Evolutionary conservation across 2,329 filamentous ascomycete species (phyloP), one percentile per base, ranked within the genome.

Genomic region (Nigrospora osmanthi): DNA sequence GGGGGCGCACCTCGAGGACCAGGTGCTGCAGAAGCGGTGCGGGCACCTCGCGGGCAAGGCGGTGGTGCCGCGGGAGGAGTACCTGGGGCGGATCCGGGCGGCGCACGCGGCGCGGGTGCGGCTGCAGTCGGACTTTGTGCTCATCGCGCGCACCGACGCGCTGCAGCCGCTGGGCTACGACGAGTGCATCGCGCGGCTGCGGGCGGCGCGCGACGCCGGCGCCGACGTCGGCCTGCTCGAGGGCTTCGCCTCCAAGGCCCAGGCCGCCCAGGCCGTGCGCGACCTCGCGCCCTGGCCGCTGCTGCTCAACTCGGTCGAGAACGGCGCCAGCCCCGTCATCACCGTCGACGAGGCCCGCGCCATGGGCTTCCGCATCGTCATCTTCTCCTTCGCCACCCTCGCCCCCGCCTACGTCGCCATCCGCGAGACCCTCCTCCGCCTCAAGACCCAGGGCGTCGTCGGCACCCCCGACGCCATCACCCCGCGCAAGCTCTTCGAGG

Each of bases 141-240:
- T 85, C 45, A 83, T 85, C 46, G 80, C 80, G 1, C 69, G 81
- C 11, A 84, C 80, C 0, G 81, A 85, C 52, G 75, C 80, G 1
- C 61, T 81, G 4, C 76, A 80, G 48, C 63, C 67, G 0, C 64
- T 70, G 6, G 80, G 79, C 0, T 83, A 76, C 49, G 75, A 78
- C 11, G 77, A 75, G 52, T 73, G 76, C 2, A 58, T 81, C 10
- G 52, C 53, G 2, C 62, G 80, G 2, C 59, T 84, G 17, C 63
- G 63, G 46, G 66, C 62, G 2, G 80, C 80, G 0, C 61, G 71
- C 1, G 66, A 67, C 2, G 71, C 70, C 12, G 79, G 80, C 16
- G 80, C 79, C 2, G 80, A 84, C 52, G 74, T 75, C 2, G 73
- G 70, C 0, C 75, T 84, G 47, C 68, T 83, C 4, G 81, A 84